These are phyloP conservation scores for Didymellaceae sp. DNA, from an alignment of 2,329 filamentous ascomycete species.

Conservation along the genomic window DNA sequence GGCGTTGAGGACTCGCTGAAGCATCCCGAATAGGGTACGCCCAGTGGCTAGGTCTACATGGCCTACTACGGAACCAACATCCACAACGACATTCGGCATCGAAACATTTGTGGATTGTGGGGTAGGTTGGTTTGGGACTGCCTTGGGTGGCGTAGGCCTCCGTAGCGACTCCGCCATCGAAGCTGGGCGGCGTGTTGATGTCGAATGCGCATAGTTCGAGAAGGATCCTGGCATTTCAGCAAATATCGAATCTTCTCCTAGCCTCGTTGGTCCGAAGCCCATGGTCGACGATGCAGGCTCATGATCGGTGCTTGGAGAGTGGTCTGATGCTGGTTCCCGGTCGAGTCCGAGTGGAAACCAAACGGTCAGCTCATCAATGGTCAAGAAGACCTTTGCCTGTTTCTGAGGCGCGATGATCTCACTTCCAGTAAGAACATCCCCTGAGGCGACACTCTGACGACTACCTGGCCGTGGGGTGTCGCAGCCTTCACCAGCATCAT, in stretches of 20 bases:
- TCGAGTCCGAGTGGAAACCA: slow-evolving; percentile 46
- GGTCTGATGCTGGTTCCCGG: slow-evolving; percentile 12
- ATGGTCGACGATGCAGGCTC: slow-evolving; percentile 22
- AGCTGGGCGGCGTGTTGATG: slow-evolving; percentile 38
- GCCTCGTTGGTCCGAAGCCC: slow-evolving; percentile 36
- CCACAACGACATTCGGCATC: slow-evolving; percentile 32
- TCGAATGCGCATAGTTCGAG: slow-evolving; percentile 55
- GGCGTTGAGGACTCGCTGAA: slow-evolving; percentile 32
- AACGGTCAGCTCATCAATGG: slow-evolving; percentile 47
- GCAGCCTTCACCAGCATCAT: slow-evolving; percentile 44
- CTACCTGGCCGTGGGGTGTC: slow-evolving; percentile 50
- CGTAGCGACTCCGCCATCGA: slow-evolving; percentile 33
- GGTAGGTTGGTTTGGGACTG: slow-evolving; percentile 6
- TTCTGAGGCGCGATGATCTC: slow-evolving; percentile 13
- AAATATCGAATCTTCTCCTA: slow-evolving; percentile 47
- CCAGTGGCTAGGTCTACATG: slow-evolving; percentile 47
- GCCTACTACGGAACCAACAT: slow-evolving; percentile 43
- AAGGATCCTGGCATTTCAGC: slow-evolving; percentile 56
- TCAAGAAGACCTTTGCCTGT: slow-evolving; percentile 42
- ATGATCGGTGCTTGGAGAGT: slow-evolving; percentile 15
- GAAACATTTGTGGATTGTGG: slow-evolving; percentile 19
- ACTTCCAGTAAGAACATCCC: slow-evolving; percentile 8
- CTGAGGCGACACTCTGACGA: slow-evolving; percentile 29
- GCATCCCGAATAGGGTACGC: slow-evolving; percentile 42
- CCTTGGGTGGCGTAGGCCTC: slow-evolving; percentile 21